Evolutionary conservation across 768 basidiomycete genomes (phyloP), one percentile per base, ranked within the genome.

Genomic region (Dioszegia crocea): DNA sequence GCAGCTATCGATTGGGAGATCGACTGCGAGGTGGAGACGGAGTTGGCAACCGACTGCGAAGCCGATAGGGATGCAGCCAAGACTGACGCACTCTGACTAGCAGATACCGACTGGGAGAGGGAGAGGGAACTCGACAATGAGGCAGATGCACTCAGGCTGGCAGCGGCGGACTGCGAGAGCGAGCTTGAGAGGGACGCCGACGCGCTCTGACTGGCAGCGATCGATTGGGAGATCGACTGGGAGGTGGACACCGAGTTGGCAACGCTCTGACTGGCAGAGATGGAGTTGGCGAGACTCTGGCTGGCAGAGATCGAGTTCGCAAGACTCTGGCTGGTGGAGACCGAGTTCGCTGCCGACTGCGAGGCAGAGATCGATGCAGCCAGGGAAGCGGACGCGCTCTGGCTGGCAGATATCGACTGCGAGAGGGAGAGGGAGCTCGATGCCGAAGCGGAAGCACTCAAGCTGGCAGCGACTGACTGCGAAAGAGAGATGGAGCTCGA

Each of bases 141-240:
- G 16, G 21, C 38, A 17, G 55, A 55, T 10, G 48, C 48, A 29
- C 24, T 23, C 36, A 33, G 50, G 23, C 21, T 24, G 17, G 50
- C 50, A 12, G 50, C 31, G 10, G 23, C 17, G 5, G 51, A 53
- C 19, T 38, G 17, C 5, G 51, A 39, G 19, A 33, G 8, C 33
- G 33, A 56, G 44, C 21, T 44, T 30, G 62, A 19, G 26, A 52
- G 23, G 6, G 58, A 54, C 2, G 47, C 38, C 4, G 63, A 56
- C 6, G 43, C 50, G 30, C 45, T 29, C 23, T 36, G 24, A 27
- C 43, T 31, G 12, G 47, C 48, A 9, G 59, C 24, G 23, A 51
- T 10, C 5, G 33, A 33, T 14, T 33, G 33, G 40, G 39, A 11
- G 26, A 19, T 33, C 30, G 36, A 46, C 47, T 19, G 57, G 27